Evolutionary conservation across 176 grass and related monocot species (phyloP).

Genomic region (Ensete ventricosum): DNA sequence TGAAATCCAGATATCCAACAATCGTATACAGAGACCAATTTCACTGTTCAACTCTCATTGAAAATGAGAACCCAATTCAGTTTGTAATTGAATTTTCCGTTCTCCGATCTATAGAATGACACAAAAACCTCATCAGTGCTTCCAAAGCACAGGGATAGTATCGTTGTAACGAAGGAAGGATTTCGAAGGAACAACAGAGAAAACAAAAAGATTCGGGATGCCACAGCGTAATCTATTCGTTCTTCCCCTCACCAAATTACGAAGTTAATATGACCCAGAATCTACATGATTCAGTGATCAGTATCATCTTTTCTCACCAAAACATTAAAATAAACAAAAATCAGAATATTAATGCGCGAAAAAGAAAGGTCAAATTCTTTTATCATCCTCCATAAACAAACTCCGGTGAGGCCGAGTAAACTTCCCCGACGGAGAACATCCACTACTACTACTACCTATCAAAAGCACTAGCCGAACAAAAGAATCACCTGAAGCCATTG

Average conservation of each 20-base stretch:
- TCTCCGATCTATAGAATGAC: neutral
- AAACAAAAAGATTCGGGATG: neutral
- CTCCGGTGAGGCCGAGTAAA: neutral
- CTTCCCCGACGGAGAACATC: neutral
- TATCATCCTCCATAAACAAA: neutral
- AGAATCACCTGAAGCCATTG: constrained; percentile 7
- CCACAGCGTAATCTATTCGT: no score
- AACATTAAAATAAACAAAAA: neutral
- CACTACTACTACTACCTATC: neutral
- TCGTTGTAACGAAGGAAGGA: no score
- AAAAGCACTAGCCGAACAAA: neutral
- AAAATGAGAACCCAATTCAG: neutral
- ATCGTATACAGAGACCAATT: neutral
- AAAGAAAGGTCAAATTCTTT: neutral
- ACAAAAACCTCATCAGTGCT: neutral
- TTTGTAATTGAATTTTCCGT: neutral
- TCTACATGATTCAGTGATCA: neutral
- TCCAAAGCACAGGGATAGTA: no score
- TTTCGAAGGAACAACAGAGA: neutral
- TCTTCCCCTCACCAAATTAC: neutral
- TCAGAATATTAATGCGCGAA: neutral
- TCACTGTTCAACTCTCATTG: neutral
- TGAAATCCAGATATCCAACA: no score
- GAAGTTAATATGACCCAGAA: neutral
- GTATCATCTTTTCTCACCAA: neutral